Evolutionary conservation across 148 eudicot species (phyloP), one percentile per base, ranked within the genome.

Genomic region (Arctostaphylos glauca): DNA sequence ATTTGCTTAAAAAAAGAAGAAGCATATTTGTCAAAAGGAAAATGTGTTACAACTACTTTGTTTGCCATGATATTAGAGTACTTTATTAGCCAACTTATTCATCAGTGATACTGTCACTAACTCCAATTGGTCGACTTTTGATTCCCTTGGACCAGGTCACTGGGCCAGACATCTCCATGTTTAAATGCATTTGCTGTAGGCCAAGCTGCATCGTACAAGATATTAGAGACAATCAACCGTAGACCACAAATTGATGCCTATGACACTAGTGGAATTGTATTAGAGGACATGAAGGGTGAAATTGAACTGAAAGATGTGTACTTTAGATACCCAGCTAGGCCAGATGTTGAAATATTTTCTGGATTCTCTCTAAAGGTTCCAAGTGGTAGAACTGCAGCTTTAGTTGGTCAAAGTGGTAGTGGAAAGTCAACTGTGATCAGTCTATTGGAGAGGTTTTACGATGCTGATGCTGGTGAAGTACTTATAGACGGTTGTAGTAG

Each of bases 381-480:
- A 48, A 87, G 87, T 43, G 98, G 97, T 21, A 87, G 80, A 60
- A 92, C 93, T 58, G 88, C 85, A 16, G 96, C 98, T 77, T 85
- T 95, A 13, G 98, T 95, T 44, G 98, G 97, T 58, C 94, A 93
- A 80, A 95, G 98, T 84, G 98, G 98, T 59, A 95, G 97, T 81
- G 98, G 98, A 44, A 95, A 95, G 74, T 95, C 97, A 6, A 93
- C 96, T 9, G 90, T 95, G 5, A 90, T 93, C 38, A 92, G 93
- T 86, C 89, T 95, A 3, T 50, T 95, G 59, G 94, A 95, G 89
- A 88, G 98, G 80, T 95, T 95, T 76, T 95, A 95, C 71, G 96
- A 93, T 83, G 96, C 93, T 47, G 91, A 93, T 21, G 84, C 92
- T 46, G 98, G 98, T 14, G 90, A 88, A 76, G 89, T 93, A 3